Evolutionary conservation across 176 grass and related monocot genomes (phyloP).

Genomic region (Oryza coarctata): DNA sequence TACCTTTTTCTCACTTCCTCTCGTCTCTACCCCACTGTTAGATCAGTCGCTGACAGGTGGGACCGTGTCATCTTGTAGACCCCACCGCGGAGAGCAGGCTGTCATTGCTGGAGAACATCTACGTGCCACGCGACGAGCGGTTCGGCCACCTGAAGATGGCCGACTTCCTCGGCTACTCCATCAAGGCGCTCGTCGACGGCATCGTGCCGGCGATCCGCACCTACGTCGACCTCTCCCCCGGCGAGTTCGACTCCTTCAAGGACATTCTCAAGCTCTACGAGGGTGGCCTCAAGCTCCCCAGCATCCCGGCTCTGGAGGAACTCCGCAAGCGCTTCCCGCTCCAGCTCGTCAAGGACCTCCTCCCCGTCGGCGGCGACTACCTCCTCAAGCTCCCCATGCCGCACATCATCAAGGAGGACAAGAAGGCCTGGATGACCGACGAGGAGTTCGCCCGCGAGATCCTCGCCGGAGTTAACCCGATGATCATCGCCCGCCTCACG

Average conservation of each 20-base stretch:
- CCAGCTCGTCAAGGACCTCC: not conserved
- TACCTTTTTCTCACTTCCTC: not conserved
- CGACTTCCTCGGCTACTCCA: conserved; percentile 43
- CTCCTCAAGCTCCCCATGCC: not conserved
- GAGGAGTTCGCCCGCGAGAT: conserved; percentile 64
- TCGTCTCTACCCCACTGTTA: no score
- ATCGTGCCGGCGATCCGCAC: conserved; percentile 27
- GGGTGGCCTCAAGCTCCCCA: not conserved
- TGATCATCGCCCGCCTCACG: conserved; percentile 44
- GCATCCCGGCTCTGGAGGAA: not conserved
- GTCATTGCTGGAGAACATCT: conserved; percentile 17
- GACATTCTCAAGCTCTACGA: not conserved
- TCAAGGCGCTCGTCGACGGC: conserved; percentile 39
- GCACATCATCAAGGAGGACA: conserved; percentile 26
- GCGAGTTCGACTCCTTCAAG: not conserved
- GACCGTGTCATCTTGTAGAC: not conserved
- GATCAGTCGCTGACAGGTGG: not conserved
- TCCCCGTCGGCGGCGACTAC: not conserved
- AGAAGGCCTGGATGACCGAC: conserved; percentile 49
- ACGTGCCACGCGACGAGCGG: conserved; percentile 56
- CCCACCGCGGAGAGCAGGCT: not conserved
- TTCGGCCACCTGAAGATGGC: conserved; percentile 54
- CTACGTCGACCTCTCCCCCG: not conserved
- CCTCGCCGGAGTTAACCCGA: conserved; percentile 55
- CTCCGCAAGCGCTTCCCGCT: not conserved